Conservation (phyloP, 805 yeast genomes). For the Schwanniomyces polymorphus region DNA sequence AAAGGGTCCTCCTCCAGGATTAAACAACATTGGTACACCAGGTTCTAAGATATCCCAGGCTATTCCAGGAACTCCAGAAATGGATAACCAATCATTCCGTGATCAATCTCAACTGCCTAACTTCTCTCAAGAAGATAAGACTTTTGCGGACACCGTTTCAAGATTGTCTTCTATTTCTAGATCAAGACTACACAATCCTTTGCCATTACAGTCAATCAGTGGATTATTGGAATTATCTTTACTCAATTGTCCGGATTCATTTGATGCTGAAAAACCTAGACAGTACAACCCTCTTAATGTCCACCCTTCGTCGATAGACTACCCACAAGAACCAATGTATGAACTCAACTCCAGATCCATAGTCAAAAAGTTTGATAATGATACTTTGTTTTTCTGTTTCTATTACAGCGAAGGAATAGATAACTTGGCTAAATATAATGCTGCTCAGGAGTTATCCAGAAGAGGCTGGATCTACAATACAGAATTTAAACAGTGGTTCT, state of each 20-base stretch:
- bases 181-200: slow-evolving; percentile 50
- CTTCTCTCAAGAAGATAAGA: slow-evolving; percentile 11
- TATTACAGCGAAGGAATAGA: slow-evolving; percentile 61
- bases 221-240: slow-evolving; percentile 73
- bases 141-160: slow-evolving; percentile 22
- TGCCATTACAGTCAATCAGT: slow-evolving; percentile 53
- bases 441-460: slow-evolving; percentile 75
- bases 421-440: slow-evolving; percentile 41
- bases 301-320: slow-evolving; percentile 85
- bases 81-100: background rate
- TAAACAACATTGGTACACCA: slow-evolving; percentile 8
- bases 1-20: slow-evolving; percentile 13
- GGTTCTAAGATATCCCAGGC: slow-evolving; percentile 6
- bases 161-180: slow-evolving; percentile 28
- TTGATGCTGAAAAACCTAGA: slow-evolving; percentile 83
- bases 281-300: slow-evolving; percentile 76
- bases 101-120: slow-evolving; percentile 17
- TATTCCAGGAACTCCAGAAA: background rate
- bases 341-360: slow-evolving; percentile 61
- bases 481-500: slow-evolving; percentile 78
- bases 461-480: slow-evolving; percentile 84
- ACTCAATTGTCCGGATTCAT: slow-evolving; percentile 89
- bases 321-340: slow-evolving; percentile 82
- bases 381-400: slow-evolving; percentile 88
- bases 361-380: slow-evolving; percentile 73